These are phyloP conservation scores for Canavalia gladiata DNA, from an alignment of 306 rosid species.

Conservation along the genomic window DNA sequence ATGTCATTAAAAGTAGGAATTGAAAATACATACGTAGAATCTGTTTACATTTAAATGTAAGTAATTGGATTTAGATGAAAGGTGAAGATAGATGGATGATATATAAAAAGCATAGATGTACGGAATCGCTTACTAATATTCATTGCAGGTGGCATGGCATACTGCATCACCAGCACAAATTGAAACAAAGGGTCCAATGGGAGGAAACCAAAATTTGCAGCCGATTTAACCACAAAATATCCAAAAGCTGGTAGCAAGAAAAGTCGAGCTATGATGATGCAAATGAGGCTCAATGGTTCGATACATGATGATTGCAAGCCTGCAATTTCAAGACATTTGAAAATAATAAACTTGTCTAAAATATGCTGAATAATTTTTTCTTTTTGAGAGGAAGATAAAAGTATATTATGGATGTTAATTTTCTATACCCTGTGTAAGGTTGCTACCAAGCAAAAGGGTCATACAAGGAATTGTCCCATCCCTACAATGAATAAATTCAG, in stretches of 20 bases:
- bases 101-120: neutral
- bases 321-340: slow-evolving; percentile 39
- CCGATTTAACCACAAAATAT: slow-evolving; percentile 65
- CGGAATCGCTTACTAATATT: slow-evolving; percentile 66
- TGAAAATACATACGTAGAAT: too few species aligned
- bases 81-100: too few species aligned
- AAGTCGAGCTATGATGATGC: slow-evolving; percentile 57
- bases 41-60: too few species aligned
- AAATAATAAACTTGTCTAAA: neutral
- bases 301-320: slow-evolving; percentile 74
- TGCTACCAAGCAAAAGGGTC: slow-evolving; percentile 79
- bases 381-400: neutral
- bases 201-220: slow-evolving; percentile 63
- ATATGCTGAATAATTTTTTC: neutral
- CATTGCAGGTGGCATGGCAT: slow-evolving; percentile 94
- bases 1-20: neutral
- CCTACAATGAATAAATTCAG: slow-evolving; percentile 48
- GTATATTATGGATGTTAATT: neutral
- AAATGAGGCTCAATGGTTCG: slow-evolving; percentile 50
- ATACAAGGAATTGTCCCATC: slow-evolving; percentile 88
- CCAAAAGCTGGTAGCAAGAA: slow-evolving; percentile 73
- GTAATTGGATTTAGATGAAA: too few species aligned
- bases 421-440: slow-evolving; percentile 69
- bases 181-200: slow-evolving; percentile 76
- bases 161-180: slow-evolving; percentile 79